These are phyloP conservation scores for Golubevia sp. DNA, from an alignment of 1,284 basidiomycete genomes.

Conservation along the genomic window DNA sequence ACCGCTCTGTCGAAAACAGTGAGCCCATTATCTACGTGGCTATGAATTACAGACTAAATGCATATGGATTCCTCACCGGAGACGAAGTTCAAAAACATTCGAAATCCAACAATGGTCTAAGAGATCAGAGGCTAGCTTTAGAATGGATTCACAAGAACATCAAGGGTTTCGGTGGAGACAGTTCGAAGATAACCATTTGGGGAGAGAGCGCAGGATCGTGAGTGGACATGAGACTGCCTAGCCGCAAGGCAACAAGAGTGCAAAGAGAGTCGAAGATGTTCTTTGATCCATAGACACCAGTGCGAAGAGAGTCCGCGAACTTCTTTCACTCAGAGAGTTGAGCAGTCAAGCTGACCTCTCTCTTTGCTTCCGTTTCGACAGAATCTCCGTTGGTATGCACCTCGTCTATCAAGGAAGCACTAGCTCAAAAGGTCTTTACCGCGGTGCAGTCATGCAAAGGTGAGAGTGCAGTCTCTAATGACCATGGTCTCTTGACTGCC, in stretches of 20 bases:
- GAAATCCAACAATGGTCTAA: background rate
- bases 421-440: background rate
- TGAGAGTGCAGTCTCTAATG: background rate
- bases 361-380: background rate
- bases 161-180: background rate
- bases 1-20: background rate
- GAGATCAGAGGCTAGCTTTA: slow-evolving; percentile 1
- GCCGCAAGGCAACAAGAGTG: too few species aligned
- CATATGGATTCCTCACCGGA: slow-evolving; percentile 6
- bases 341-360: too few species aligned
- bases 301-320: too few species aligned
- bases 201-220: slow-evolving; percentile 3
- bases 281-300: too few species aligned
- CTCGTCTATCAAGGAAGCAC: slow-evolving; percentile 1
- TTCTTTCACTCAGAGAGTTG: too few species aligned
- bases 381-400: slow-evolving; percentile 2
- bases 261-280: too few species aligned
- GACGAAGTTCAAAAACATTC: background rate
- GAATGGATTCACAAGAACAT: slow-evolving; percentile 3
- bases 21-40: background rate
- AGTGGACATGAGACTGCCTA: background rate
- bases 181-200: slow-evolving; percentile 5
- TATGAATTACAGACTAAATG: background rate
- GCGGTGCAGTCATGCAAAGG: background rate
- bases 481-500: too few species aligned